phyloP scores from a whole-genome alignment of 257 asterid species.

The Solanum chiquidenum region DNA sequence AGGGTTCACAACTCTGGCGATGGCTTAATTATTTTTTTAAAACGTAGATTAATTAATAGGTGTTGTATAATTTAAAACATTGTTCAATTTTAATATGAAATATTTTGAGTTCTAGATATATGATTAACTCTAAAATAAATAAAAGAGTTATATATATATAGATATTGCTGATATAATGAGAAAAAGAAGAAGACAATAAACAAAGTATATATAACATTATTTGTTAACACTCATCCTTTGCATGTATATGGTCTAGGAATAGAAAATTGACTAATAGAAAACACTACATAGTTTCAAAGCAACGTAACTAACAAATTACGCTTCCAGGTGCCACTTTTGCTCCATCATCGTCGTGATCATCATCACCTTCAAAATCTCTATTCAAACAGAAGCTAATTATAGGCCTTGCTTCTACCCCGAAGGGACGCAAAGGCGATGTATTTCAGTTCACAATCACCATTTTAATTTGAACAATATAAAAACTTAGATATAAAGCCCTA shows the following conservation, averaged over 20 bases:
- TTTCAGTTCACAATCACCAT: not conserved
- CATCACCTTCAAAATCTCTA: not conserved
- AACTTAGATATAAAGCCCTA: no score
- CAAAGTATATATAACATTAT: not conserved
- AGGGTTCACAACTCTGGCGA: no score
- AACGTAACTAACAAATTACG: not conserved
- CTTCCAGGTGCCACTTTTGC: conserved; percentile 13
- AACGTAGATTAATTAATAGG: no score
- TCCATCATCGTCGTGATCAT: conserved; percentile 5
- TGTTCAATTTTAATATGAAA: no score
- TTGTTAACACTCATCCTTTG: no score
- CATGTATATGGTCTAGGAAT: no score
- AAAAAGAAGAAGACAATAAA: no score
- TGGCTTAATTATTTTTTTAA: no score
- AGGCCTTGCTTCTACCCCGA: not conserved
- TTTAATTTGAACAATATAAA: not conserved
- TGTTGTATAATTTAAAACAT: no score
- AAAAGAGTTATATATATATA: no score
- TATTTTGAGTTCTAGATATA: not conserved
- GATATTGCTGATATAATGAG: no score
- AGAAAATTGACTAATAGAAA: no score
- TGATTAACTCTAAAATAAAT: not conserved
- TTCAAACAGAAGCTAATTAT: not conserved
- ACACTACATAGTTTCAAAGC: not conserved
- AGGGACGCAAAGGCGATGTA: not conserved